Percentiles rank a stretch among this genome's conserved stretches.
Conservation (phyloP, 768 basidiomycete genomes). For the Paxillus ammoniavirescens region DNA sequence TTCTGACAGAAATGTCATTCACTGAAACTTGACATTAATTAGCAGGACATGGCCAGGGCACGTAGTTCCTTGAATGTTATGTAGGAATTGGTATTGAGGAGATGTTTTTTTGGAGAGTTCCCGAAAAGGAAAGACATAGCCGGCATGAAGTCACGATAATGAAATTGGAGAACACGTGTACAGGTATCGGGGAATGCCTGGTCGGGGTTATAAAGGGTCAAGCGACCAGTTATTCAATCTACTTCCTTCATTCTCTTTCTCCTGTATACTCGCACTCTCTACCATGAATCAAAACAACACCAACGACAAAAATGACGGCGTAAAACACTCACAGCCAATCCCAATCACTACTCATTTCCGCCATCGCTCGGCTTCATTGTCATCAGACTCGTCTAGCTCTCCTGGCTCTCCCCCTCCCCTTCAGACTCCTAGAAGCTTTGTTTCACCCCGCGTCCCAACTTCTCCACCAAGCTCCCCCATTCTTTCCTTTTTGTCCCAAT, state of each 20-base stretch:
- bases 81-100: not conserved
- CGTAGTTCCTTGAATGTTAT: not conserved
- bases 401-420: constrained; percentile 52
- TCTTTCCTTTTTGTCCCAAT: constrained; percentile 63
- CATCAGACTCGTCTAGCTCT: constrained; percentile 57
- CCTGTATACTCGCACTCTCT: constrained; percentile 1
- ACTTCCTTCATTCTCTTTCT: not conserved
- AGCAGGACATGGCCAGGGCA: no score
- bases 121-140: not conserved
- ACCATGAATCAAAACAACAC: constrained; percentile 16
- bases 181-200: constrained; percentile 10
- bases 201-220: constrained; percentile 11
- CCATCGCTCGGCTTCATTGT: constrained; percentile 60
- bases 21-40: not conserved
- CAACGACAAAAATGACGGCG: constrained; percentile 21
- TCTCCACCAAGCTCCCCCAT: constrained; percentile 70
- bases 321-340: constrained; percentile 66
- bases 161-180: constrained; percentile 10
- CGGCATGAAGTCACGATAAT: not conserved
- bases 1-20: not conserved
- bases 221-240: not conserved
- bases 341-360: constrained; percentile 50
- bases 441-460: constrained; percentile 42
- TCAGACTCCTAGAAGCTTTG: constrained; percentile 46
- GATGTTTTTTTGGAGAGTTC: not conserved